These are phyloP conservation scores for Plantago major DNA, from an alignment of 257 asterid genomes.

Conservation along the genomic window DNA sequence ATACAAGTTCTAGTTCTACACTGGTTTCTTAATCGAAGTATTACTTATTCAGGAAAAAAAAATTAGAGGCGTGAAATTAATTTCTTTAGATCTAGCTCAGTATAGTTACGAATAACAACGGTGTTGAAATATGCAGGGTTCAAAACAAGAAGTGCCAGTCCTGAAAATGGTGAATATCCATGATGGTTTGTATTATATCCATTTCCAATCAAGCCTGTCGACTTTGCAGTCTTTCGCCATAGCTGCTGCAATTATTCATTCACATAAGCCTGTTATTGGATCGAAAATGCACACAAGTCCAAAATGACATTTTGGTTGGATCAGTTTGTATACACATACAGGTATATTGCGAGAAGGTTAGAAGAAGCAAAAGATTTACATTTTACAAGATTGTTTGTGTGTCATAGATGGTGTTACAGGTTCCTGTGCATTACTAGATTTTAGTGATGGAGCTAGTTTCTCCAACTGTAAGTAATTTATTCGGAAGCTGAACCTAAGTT, in stretches of 20 bases:
- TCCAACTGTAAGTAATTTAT: constrained; percentile 12
- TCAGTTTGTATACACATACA: constrained; percentile 23
- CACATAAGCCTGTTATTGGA: constrained; percentile 43
- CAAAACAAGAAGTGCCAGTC: constrained; percentile 45
- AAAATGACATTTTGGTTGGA: constrained; percentile 20
- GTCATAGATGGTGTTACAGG: constrained; percentile 4
- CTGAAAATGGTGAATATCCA: constrained; percentile 79
- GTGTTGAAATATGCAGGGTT: constrained; percentile 51
- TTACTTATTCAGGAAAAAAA: too few relatives aligned
- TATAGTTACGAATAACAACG: too few relatives aligned
- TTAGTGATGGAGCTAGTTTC: constrained; percentile 4
- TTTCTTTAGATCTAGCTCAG: too few relatives aligned
- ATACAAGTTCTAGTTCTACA: too few relatives aligned
- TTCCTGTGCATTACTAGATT: constrained; percentile 16
- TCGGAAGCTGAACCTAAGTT: neutral
- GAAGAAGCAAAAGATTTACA: neutral
- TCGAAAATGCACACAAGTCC: constrained; percentile 49
- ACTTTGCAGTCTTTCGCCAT: constrained; percentile 74
- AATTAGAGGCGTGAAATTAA: too few relatives aligned
- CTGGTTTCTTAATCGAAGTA: too few relatives aligned
- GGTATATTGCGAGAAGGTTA: neutral
- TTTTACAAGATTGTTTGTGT: neutral
- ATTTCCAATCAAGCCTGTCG: constrained; percentile 68
- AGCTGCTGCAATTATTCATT: constrained; percentile 75
- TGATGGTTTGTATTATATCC: constrained; percentile 60